These are phyloP conservation scores for Rehmannia glutinosa DNA, from an alignment of 257 asterid genomes.

Conservation along the genomic window DNA sequence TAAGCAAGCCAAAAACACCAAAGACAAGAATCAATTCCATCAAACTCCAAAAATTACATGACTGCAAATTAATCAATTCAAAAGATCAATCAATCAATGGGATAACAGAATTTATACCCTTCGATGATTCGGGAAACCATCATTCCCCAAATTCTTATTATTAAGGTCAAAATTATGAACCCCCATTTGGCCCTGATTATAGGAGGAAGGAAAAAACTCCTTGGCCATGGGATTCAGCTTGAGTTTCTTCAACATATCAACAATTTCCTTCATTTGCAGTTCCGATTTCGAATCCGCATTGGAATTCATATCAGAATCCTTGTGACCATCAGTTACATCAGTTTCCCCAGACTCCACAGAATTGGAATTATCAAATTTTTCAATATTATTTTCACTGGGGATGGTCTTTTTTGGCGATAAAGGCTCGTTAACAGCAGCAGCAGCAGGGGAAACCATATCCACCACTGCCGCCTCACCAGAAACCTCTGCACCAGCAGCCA, in stretches of 20 bases:
- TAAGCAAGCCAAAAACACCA: not conserved
- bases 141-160: constrained; percentile 40
- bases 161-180: constrained; percentile 35
- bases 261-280: constrained; percentile 52
- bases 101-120: constrained; percentile 45
- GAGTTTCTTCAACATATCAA: constrained; percentile 59
- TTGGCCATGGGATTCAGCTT: constrained; percentile 84
- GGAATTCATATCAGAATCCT: constrained; percentile 45
- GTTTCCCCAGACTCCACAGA: constrained; percentile 24
- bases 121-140: constrained; percentile 47
- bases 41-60: not conserved
- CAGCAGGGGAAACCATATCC: constrained; percentile 41
- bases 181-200: constrained; percentile 44
- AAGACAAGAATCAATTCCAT: constrained; percentile 11
- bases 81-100: constrained; percentile 1
- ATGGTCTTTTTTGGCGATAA: constrained; percentile 35
- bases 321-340: constrained; percentile 27
- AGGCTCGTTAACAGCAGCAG: constrained; percentile 35
- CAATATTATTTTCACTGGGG: constrained; percentile 14
- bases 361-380: constrained; percentile 26
- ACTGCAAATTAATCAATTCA: not conserved
- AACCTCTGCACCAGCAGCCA: constrained; percentile 83
- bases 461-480: constrained; percentile 53
- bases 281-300: constrained; percentile 52
- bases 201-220: constrained; percentile 81